Conservation (phyloP, 768 basidiomycete genomes). For the Fibroporia radiculosa region DNA sequence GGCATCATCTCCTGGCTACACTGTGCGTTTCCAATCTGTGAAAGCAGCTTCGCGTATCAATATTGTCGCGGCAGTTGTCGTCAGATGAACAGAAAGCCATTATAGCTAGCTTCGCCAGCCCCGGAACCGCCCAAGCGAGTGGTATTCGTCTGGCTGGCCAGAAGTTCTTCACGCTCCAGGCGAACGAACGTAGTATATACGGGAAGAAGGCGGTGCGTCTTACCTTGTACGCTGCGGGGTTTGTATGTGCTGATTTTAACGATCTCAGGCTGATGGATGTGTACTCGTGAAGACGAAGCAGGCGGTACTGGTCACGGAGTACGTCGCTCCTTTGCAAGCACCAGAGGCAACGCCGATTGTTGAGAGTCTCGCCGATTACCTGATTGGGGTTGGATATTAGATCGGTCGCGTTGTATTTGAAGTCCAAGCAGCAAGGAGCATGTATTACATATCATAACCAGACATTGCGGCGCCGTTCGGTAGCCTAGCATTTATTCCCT, state of each 20-base stretch:
- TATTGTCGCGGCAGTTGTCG: slow-evolving; percentile 39
- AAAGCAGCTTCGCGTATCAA: slow-evolving; percentile 1
- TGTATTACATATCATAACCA: too few relatives aligned
- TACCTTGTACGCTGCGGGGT: too few relatives aligned
- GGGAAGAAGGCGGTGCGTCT: slow-evolving; percentile 71
- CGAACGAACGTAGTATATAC: slow-evolving; percentile 47
- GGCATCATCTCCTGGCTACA: slow-evolving; percentile 56
- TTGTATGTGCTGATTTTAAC: background rate
- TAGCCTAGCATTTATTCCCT: too few relatives aligned
- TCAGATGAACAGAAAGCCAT: slow-evolving; percentile 57
- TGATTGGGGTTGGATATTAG: slow-evolving; percentile 54
- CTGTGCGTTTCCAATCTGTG: slow-evolving; percentile 32
- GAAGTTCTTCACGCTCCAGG: slow-evolving; percentile 70
- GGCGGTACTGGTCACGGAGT: slow-evolving; percentile 79
- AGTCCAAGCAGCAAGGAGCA: too few relatives aligned
- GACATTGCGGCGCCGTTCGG: too few relatives aligned
- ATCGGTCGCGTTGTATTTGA: too few relatives aligned
- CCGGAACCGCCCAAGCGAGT: slow-evolving; percentile 33
- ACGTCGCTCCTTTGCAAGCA: slow-evolving; percentile 55
- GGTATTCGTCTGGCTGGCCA: slow-evolving; percentile 59
- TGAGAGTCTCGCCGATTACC: slow-evolving; percentile 70
- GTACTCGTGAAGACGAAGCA: slow-evolving; percentile 73
- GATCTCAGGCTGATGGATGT: slow-evolving; percentile 59
- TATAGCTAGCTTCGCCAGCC: slow-evolving; percentile 37
- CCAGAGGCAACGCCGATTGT: slow-evolving; percentile 59